Base-by-base conservation (phyloP, 306 rosid genomes). In the Castanopsis chinensis region DNA sequence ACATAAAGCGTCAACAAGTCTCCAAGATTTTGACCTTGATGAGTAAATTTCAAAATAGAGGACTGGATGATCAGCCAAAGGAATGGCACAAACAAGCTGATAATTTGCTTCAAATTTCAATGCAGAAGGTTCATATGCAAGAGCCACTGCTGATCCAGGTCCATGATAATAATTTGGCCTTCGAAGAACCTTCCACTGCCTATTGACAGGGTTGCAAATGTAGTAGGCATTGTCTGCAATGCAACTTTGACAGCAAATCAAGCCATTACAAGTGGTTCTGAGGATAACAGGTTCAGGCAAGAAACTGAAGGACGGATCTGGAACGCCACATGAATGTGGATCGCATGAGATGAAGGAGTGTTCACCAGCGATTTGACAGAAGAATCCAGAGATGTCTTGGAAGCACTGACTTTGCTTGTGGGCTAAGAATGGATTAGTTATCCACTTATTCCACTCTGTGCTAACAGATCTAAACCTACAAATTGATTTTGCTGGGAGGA, bases 401-500 rank as follows among this genome's bases (percentile, higher is more conserved):
- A 75, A 88, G 20, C 6, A 32, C 65, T n/a, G 25, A 64, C 81
- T 32, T 49, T 85, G 89, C 72, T 53, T 65, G 68, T 78, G 78
- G 33, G 67, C 71, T 14, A 87, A 61, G 51, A 87, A 78, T 25
- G 78, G 84, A 1, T 7, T 52, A 6, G 30, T 67, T 23, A 87
- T 80, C 80, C 74, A 73, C 41, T 27, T 13, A 56, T 87, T 59
- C 91, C 91, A 87, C 19, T 61, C 19, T 53, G 75, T 83, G 51
- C 78, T 72, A 14, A 87, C 87, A 15, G 60, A 6, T 87, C 53
- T 87, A 78, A 83, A 85, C 72, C 84, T 80, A 63, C 59, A 78
- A 0, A 85, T 70, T n/a, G 84, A 56, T 83, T 87, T 87, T 18
- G 91, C 89, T 23, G 87, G 91, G 33, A 87, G 60, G 7, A 59